Evolutionary conservation across 2,329 filamentous ascomycete species (phyloP).

Genomic region (Stachybotrys echinatus): DNA sequence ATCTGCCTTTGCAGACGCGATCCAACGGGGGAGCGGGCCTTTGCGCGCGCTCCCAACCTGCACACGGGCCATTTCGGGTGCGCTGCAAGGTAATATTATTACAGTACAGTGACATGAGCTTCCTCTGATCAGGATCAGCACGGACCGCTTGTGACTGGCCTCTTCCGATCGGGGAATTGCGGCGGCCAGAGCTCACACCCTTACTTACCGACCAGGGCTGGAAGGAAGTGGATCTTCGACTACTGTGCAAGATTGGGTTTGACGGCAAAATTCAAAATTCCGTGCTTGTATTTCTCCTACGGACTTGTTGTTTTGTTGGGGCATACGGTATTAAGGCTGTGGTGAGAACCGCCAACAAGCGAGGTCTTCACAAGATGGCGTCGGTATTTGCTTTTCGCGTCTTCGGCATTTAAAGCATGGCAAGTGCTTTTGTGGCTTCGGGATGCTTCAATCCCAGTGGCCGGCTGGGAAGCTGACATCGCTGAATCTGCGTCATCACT

Average conservation of each 20-base stretch:
- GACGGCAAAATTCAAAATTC: not conserved
- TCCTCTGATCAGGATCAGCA: no score
- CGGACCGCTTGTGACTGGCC: not conserved
- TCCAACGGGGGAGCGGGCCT: no score
- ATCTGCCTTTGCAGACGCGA: no score
- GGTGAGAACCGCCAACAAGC: no score
- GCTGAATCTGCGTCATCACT: not conserved
- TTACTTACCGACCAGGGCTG: not conserved
- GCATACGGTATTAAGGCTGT: no score
- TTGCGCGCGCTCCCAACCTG: no score
- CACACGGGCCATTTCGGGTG: no score
- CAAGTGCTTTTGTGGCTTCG: not conserved
- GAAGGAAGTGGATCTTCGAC: not conserved
- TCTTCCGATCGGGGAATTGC: not conserved
- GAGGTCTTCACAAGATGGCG: no score
- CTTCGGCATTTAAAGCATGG: not conserved
- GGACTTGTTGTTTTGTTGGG: not conserved
- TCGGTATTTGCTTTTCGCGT: not conserved
- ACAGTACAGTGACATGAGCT: not conserved
- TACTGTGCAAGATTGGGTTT: not conserved
- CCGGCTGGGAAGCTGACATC: not conserved
- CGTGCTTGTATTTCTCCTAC: not conserved
- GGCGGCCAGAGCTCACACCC: not conserved
- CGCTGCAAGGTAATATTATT: no score
- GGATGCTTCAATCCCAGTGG: not conserved